These are phyloP conservation scores for Pseudozyma sp. DNA, from an alignment of 1,284 basidiomycete species.

Conservation along the genomic window DNA sequence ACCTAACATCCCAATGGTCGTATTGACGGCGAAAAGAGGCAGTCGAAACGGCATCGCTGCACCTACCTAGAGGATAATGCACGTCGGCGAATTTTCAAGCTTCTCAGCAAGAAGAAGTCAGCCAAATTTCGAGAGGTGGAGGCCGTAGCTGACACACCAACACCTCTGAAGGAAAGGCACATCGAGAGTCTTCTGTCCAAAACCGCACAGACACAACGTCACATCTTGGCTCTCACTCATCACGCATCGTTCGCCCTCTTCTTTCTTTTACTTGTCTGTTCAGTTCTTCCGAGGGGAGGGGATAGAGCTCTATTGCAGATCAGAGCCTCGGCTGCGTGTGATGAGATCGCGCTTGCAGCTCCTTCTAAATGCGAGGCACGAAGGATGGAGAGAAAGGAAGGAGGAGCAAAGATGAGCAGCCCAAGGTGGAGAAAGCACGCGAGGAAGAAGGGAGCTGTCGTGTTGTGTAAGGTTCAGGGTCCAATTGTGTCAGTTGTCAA, in stretches of 20 bases:
- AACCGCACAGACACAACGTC: background rate
- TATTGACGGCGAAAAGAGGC: no score
- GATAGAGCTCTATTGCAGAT: background rate
- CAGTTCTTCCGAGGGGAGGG: background rate
- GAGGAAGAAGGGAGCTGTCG: background rate
- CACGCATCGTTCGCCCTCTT: background rate
- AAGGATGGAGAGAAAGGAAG: no score
- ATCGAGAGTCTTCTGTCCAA: background rate
- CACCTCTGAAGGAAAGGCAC: background rate
- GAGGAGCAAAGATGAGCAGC: no score
- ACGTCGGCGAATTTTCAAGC: background rate
- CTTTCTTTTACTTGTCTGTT: background rate
- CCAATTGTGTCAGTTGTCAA: constrained; percentile 6
- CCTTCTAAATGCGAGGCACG: background rate
- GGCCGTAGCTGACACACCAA: constrained; percentile 30
- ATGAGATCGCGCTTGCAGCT: background rate
- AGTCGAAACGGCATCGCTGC: no score
- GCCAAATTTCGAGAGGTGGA: constrained; percentile 16
- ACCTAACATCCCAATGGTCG: no score
- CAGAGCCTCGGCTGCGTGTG: background rate
- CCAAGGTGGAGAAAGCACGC: background rate
- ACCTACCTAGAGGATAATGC: no score
- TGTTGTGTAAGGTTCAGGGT: constrained; percentile 2
- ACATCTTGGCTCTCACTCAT: background rate
- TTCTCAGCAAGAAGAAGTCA: background rate